Base-by-base conservation (phyloP, 148 eudicot genomes). In the Beta vulgaris region DNA sequence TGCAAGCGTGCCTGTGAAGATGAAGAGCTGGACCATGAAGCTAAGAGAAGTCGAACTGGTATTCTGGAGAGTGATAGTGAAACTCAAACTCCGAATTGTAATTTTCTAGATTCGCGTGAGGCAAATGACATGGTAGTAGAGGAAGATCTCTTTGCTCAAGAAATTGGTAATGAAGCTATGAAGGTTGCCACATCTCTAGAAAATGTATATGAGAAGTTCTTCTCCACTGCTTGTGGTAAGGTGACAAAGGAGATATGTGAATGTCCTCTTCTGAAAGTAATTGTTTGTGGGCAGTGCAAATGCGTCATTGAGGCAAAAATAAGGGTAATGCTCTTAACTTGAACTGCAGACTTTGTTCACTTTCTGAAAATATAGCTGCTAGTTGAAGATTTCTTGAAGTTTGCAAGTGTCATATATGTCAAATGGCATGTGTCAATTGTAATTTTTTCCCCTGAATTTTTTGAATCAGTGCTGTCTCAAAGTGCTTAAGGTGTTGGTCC, bases 221-320 rank as follows among this genome's bases (percentile, higher is more conserved):
- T 25, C 78, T 92, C 94, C 77, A 92, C 97, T 35, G 93, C 85
- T 72, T 92, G 97, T 77, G 77, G 77, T 73, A 82, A 83, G 78
- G 73, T 76, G 54, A 73, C 84, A 35, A 74, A 63, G 71, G 85
- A 84, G 73, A 81, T 85, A 53, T 81, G 83, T 66, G 68, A 80
- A 42, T 94, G 90, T 84, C 97, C 94, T 43, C 78, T 88, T 80
- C 21, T 92, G 36, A 85, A 84, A 79, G 97, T 92, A 36, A 78
- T 90, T 73, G 85, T 87, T 73, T 92, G 97, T 59, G 62, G 80
- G 81, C 83, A 76, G 46, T 92, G 97, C 87, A 88, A 84, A 84
- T 76, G 68, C 69, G 67, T 51, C 43, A 64, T 90, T 59, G 87
- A 92, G 82, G 76, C 72, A 36, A 92, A 80, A 82, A 88, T 78